Evolutionary conservation across 2,329 filamentous ascomycete genomes (phyloP).

Genomic region (Acarospora socialis): DNA sequence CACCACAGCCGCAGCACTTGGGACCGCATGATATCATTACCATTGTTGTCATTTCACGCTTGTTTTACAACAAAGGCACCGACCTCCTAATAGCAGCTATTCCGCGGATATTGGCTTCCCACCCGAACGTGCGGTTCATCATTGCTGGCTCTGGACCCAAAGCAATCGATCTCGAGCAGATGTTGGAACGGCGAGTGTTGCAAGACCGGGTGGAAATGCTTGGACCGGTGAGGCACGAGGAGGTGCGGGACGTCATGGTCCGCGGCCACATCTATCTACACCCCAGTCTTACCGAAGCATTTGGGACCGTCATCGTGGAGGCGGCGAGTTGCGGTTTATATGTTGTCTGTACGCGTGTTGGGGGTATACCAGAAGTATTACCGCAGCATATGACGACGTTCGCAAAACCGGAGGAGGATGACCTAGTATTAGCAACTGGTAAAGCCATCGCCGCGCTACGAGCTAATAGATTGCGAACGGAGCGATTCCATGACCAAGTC

Average conservation of each 20-base stretch:
- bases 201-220: conserved; percentile 90
- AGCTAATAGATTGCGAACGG: conserved; percentile 74
- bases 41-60: conserved; percentile 89
- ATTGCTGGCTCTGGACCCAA: conserved; percentile 94
- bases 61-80: conserved; percentile 98
- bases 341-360: conserved; percentile 90
- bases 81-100: conserved; percentile 95
- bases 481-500: conserved; percentile 91
- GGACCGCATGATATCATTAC: conserved; percentile 79
- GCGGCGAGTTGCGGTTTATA: conserved; percentile 91
- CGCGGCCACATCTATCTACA: conserved; percentile 93
- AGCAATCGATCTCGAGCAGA: conserved; percentile 94
- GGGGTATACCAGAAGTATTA: conserved; percentile 90
- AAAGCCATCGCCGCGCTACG: conserved; percentile 77
- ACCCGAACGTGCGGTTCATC: conserved; percentile 90
- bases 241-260: conserved; percentile 95
- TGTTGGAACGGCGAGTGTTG: conserved; percentile 87
- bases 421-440: conserved; percentile 77
- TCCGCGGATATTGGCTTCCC: conserved; percentile 73
- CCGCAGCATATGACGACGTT: conserved; percentile 96
- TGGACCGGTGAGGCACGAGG: conserved; percentile 83
- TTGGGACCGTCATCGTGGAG: conserved; percentile 95
- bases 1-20: conserved; percentile 50
- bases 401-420: conserved; percentile 91
- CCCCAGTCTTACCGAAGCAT: conserved; percentile 87